These are phyloP conservation scores for Penicillium psychrofluorescens DNA, from an alignment of 495 filamentous ascomycete species.

Conservation along the genomic window DNA sequence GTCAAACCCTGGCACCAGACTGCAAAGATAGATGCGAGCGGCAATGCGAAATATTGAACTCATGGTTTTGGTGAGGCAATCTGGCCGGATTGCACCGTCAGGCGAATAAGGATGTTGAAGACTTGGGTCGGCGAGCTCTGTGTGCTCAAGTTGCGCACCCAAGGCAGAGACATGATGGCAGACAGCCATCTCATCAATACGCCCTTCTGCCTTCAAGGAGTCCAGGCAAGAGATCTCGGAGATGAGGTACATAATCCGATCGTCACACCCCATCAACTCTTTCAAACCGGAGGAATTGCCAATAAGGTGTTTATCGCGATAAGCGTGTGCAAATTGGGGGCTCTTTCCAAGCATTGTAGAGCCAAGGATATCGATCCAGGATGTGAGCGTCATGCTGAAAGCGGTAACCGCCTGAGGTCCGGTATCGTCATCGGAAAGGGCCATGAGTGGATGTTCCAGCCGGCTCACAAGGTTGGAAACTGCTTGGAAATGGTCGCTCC, in stretches of 20 bases:
- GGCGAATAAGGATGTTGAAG: slow-evolving; percentile 44
- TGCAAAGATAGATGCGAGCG: slow-evolving; percentile 91
- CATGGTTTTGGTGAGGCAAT: slow-evolving; percentile 77
- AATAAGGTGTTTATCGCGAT: slow-evolving; percentile 81
- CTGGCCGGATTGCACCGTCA: slow-evolving; percentile 71
- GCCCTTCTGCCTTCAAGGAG: slow-evolving; percentile 71
- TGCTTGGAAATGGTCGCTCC: slow-evolving; percentile 95
- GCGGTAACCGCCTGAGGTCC: too few species aligned
- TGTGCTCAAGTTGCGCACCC: slow-evolving; percentile 73
- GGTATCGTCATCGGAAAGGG: too few species aligned
- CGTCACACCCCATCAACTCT: slow-evolving; percentile 97
- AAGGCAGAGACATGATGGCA: slow-evolving; percentile 79
- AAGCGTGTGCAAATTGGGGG: slow-evolving; percentile 93
- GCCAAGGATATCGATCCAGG: too few species aligned
- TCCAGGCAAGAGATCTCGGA: slow-evolving; percentile 96
- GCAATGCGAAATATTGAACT: slow-evolving; percentile 84
- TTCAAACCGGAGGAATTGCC: slow-evolving; percentile 66
- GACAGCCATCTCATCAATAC: slow-evolving; percentile 69
- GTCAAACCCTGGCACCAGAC: slow-evolving; percentile 80
- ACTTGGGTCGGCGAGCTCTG: slow-evolving; percentile 53
- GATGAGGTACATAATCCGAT: slow-evolving; percentile 95
- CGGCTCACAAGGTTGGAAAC: slow-evolving; percentile 74
- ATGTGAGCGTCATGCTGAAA: too few species aligned
- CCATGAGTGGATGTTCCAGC: too few species aligned
- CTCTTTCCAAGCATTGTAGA: too few species aligned